phyloP scores from a whole-genome alignment of 768 basidiomycete genomes.

The Hericium rajendrae region DNA sequence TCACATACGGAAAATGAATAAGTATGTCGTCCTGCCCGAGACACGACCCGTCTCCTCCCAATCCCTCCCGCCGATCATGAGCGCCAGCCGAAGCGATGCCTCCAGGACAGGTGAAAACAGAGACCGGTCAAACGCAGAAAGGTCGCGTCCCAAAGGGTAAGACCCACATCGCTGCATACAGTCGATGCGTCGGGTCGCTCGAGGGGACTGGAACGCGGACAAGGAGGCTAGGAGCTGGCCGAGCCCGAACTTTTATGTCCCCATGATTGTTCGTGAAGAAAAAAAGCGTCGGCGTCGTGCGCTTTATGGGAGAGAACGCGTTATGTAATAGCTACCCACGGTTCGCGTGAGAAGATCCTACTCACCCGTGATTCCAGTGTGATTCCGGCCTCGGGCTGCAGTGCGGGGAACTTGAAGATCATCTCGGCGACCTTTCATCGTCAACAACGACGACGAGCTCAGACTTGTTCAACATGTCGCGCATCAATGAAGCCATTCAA shows the following conservation, averaged over 20 bases:
- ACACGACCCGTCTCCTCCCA: slow-evolving; percentile 26
- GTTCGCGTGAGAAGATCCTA: not conserved
- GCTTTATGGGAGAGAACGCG: slow-evolving; percentile 21
- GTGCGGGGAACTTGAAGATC: not conserved
- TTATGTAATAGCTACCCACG: slow-evolving; percentile 37
- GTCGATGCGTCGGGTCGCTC: slow-evolving; percentile 35
- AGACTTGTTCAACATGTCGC: slow-evolving; percentile 34
- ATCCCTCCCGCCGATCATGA: slow-evolving; percentile 42
- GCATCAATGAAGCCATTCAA: slow-evolving; percentile 35
- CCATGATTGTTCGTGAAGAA: slow-evolving; percentile 55
- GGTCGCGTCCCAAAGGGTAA: not conserved
- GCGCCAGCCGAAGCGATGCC: slow-evolving; percentile 65
- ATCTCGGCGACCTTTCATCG: not conserved
- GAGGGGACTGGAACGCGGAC: slow-evolving; percentile 94
- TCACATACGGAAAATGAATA: not conserved
- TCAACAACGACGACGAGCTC: not conserved
- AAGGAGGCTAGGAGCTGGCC: slow-evolving; percentile 71
- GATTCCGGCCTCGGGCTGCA: not conserved
- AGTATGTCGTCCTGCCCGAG: slow-evolving; percentile 18
- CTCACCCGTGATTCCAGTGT: not conserved
- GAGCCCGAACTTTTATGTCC: slow-evolving; percentile 92
- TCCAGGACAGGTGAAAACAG: slow-evolving; percentile 37
- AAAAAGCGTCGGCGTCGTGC: slow-evolving; percentile 9
- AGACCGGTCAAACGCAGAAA: slow-evolving; percentile 31
- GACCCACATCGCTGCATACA: slow-evolving; percentile 12